Evolutionary conservation across 345 rosid species (phyloP).

Genomic region (Melaleuca alternifolia): DNA sequence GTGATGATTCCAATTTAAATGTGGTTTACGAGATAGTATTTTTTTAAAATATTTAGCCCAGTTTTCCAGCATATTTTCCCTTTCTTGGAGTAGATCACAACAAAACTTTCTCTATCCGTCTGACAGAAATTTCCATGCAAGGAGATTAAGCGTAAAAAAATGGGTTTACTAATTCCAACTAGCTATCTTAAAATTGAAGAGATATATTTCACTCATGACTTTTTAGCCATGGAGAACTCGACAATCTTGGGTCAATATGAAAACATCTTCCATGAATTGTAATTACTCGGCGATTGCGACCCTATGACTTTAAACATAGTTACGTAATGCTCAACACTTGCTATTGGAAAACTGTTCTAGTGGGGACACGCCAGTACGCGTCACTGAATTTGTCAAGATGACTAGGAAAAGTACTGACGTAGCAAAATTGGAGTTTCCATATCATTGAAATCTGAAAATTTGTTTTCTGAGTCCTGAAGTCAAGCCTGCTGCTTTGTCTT

Average conservation of each 20-base stretch:
- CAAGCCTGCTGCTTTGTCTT: background rate
- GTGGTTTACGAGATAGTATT: background rate
- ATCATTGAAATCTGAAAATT: background rate
- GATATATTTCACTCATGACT: background rate
- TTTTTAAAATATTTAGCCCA: background rate
- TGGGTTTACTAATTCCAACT: background rate
- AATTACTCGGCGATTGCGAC: background rate
- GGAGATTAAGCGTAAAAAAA: background rate
- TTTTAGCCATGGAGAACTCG: background rate
- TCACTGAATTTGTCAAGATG: background rate
- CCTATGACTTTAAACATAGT: background rate
- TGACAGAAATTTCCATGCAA: background rate
- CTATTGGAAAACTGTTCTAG: background rate
- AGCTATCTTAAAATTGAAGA: background rate
- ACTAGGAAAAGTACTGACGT: background rate
- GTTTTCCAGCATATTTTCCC: background rate
- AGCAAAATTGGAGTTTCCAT: background rate
- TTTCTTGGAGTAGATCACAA: background rate
- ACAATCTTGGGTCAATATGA: background rate
- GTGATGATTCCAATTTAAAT: background rate
- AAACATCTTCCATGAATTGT: background rate
- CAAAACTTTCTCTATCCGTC: background rate
- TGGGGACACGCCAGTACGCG: fast-evolving
- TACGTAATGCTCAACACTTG: background rate
- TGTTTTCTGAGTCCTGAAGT: background rate